Evolutionary conservation across 805 yeast genomes (phyloP), one percentile per base, ranked within the genome.

Genomic region (Sporopachydermia lactativora): DNA sequence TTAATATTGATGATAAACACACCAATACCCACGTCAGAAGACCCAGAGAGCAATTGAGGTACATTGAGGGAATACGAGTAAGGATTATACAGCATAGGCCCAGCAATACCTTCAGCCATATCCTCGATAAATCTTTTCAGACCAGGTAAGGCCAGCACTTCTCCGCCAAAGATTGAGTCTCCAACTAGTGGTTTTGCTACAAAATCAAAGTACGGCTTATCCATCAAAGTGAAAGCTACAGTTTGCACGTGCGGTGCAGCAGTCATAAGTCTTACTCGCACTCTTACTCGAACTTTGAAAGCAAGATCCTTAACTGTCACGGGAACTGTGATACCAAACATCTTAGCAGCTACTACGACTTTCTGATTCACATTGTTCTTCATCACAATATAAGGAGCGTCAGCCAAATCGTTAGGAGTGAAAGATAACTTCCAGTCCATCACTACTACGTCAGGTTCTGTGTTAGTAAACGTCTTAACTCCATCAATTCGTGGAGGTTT

Each of bases 351-450:
- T 34, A 89, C 73, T 31, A 81, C 77, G 36, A 81, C 68, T 53
- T 74, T 75, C 54, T 88, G 94, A 59, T 88, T 86, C 36, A 86
- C 88, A 49, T 75, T 77, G 57, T 77, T 84, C 55, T 79, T 83
- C 59, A 81, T 58, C 59, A 92, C 96, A 52, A 89, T 83, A 18
- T 77, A 75, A 42, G 85, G 84, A 50, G 85, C 65, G 58, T 92
- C 99, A 35, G 81, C 80, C 39, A 75, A 60, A 34, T 86, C 81
- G 59, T 84, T 85, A n/a, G 99, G 98, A 18, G 84, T 81, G 64
- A 88, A 84, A 1, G 96, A 82, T 36, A 81, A 72, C 35, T 77
- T 81, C 96, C 96, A 89, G 60, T 92, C 98, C 96, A 92, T 92
- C 41, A 94, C 96, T 6, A 89, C 94, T 40, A 92, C 80, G 54